These are phyloP conservation scores for Penicillium sp. DNA, from an alignment of 2,329 filamentous ascomycete species.

Conservation along the genomic window DNA sequence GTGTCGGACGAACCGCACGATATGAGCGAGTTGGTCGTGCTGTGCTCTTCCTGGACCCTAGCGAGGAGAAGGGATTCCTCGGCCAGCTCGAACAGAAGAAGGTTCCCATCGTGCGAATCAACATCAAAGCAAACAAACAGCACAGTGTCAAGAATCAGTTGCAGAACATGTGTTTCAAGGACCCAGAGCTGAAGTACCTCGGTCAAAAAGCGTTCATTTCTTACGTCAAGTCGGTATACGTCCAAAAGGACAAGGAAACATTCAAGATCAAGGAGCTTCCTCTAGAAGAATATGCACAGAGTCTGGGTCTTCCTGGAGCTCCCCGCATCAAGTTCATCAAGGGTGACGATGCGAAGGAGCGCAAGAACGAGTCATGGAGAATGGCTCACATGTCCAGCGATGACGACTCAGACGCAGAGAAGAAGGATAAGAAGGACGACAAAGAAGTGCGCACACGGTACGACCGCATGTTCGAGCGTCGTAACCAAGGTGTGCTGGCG, in stretches of 20 bases:
- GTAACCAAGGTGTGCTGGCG: conserved; percentile 94
- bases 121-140: conserved; percentile 86
- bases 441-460: conserved; percentile 80
- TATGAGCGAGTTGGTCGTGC: conserved; percentile 86
- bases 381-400: conserved; percentile 62
- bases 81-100: conserved; percentile 83
- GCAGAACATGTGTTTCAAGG: conserved; percentile 94
- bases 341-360: conserved; percentile 79
- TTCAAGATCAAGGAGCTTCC: conserved; percentile 84
- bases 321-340: conserved; percentile 93
- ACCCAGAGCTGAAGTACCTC: conserved; percentile 89
- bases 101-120: conserved; percentile 83
- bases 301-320: conserved; percentile 83
- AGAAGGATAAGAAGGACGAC: conserved; percentile 63
- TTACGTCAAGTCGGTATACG: conserved; percentile 79
- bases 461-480: conserved; percentile 95
- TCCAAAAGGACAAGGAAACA: conserved; percentile 88
- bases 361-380: conserved; percentile 81
- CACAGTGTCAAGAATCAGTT: conserved; percentile 80
- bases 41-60: conserved; percentile 88
- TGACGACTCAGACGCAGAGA: conserved; percentile 51
- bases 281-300: conserved; percentile 81
- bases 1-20: conserved; percentile 90
- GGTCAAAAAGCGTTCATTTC: conserved; percentile 95
- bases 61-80: conserved; percentile 89